A percentile compares a stretch with the other conserved stretches of the same genome.
Evolutionary conservation across 805 yeast genomes (phyloP).

Genomic region (Candida wancherniae): DNA sequence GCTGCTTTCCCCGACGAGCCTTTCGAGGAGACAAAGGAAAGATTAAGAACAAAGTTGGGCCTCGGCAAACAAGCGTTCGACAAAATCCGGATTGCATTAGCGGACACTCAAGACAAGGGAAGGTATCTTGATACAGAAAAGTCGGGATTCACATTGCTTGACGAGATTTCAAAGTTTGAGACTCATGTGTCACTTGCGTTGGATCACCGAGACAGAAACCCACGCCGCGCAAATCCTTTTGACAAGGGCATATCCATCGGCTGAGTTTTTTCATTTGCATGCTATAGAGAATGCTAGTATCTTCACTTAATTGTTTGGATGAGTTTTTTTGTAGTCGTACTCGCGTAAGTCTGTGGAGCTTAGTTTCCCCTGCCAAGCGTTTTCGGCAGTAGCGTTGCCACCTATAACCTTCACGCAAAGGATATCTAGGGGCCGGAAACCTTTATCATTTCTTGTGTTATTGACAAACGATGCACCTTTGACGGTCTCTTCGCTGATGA

Average conservation of each 20-base stretch:
- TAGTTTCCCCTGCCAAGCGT: slow-evolving; percentile 61
- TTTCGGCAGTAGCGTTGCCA: slow-evolving; percentile 39
- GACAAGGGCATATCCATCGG: slow-evolving; percentile 43
- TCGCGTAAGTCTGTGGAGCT: slow-evolving; percentile 80
- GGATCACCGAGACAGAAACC: slow-evolving; percentile 81
- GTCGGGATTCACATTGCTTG: slow-evolving; percentile 51
- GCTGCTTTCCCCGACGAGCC: slow-evolving; percentile 64
- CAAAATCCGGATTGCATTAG: slow-evolving; percentile 62
- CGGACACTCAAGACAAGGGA: slow-evolving; percentile 39
- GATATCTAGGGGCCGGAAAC: slow-evolving; percentile 44
- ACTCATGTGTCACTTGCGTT: slow-evolving; percentile 60
- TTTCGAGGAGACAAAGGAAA: slow-evolving; percentile 53
- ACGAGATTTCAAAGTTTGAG: slow-evolving; percentile 38
- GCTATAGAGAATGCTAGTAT: no score
- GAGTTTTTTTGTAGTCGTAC: slow-evolving; percentile 8
- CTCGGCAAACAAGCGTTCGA: slow-evolving; percentile 76
- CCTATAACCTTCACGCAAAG: slow-evolving; percentile 54
- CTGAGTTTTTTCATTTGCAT: slow-evolving; percentile 12
- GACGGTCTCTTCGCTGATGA: slow-evolving; percentile 75
- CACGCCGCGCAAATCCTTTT: slow-evolving; percentile 33
- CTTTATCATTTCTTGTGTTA: slow-evolving; percentile 51
- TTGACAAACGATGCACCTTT: slow-evolving; percentile 75
- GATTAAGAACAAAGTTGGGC: slow-evolving; percentile 70
- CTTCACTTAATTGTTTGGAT: background rate
- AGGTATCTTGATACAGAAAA: slow-evolving; percentile 45